Conservation (phyloP, 176 grass and related monocot genomes). For the Rhynchospora tenuis region DNA sequence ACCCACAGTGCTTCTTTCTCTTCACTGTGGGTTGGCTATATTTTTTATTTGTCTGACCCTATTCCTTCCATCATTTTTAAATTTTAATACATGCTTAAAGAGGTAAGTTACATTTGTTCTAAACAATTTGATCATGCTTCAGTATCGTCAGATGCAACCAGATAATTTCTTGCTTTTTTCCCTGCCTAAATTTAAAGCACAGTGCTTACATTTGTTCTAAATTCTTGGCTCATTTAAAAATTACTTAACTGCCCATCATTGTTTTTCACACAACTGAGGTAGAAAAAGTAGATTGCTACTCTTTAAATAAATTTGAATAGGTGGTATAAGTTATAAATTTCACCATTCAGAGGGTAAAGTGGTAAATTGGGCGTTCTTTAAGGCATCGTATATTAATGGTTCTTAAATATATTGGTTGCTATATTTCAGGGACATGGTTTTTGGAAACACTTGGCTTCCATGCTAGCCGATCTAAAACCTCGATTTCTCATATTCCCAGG, state of each 20-base stretch:
- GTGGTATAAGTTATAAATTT: not conserved
- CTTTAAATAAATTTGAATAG: not conserved
- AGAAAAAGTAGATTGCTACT: not conserved
- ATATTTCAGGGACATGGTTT: conserved; percentile 69
- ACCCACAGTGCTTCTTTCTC: no score
- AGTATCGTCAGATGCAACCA: no score
- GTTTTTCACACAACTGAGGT: not conserved
- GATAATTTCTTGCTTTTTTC: no score
- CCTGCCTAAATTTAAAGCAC: no score
- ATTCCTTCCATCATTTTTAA: no score
- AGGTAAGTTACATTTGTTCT: no score
- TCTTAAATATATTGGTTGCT: not conserved
- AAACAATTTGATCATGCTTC: no score
- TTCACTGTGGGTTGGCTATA: no score
- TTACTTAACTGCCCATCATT: not conserved
- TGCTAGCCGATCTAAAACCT: conserved; percentile 82
- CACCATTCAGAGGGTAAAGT: not conserved
- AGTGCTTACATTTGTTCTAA: no score
- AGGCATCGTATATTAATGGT: not conserved
- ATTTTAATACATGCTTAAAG: no score
- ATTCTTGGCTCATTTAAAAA: not conserved
- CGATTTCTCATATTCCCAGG: conserved; percentile 88
- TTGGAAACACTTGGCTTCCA: conserved; percentile 61
- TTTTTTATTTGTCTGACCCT: no score
- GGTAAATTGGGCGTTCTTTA: not conserved